Base-by-base conservation (phyloP, 441 rosid genomes). In the Syzygium malaccense region DNA sequence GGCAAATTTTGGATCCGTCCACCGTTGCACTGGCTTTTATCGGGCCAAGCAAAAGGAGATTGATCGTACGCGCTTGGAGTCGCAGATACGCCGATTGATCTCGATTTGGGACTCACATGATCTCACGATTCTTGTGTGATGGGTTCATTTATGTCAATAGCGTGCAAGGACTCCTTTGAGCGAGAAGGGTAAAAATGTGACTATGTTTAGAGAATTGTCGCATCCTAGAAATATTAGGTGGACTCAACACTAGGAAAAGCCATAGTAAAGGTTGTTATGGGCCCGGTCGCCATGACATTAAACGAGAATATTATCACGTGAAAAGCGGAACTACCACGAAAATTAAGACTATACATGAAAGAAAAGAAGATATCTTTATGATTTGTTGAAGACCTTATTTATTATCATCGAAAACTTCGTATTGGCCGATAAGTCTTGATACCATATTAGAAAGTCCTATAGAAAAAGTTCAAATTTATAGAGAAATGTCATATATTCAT, bases 71-170 rank as follows among this genome's bases (percentile, higher is more conserved):
- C 48, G 19, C 37, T 32, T 18, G 4, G 20, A 66, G 28, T 33
- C 1, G 4, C 0, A 37, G 6, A 71, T 49, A 8, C 4, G 28
- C 0, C 1, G 1, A 37, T 37, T 71, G 8, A 0, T 71, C 28
- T 71, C 17, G 14, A 20, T 5, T 71, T 71, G 15, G 7, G 49
- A 71, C 28, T 37, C 8, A 20, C 28, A 20, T 37, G 15, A 71
- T 41, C 49, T 37, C 28, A 13, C 8, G 28, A 71, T 11, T 11
- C 2, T 20, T 23, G 6, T 37, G 80, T 71, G 6, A 71, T 71
- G 26, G 28, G 49, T 14, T 71, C 49, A 20, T 37, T 5, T 12
- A 20, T 71, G 26, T 71, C 8, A 3, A 25, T 37, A 37, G 17
- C 4, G 6, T 3, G 15, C 28, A 71, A 71, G 1, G 49, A 5